Base-by-base conservation (phyloP, 2,329 filamentous ascomycete genomes). In the Venturia nashicola region DNA sequence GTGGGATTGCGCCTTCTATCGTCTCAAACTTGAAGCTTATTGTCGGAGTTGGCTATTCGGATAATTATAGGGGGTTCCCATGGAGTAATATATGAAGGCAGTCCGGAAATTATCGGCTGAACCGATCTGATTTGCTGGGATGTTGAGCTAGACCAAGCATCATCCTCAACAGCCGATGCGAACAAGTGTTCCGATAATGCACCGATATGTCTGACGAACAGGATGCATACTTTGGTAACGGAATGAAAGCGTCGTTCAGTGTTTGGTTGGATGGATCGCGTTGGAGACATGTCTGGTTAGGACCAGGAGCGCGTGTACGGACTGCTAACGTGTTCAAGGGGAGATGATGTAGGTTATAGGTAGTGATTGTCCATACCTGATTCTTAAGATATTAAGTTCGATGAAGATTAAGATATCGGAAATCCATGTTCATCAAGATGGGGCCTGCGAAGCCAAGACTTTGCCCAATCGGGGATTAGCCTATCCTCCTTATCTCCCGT, bases 191-290 rank as follows among this genome's bases (percentile, higher is more conserved):
- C 57, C 39, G 39, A n/a, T n/a, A 60, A 60, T 20, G 42, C 12
- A n/a, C 57, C 57, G 57, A 59, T 59, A 39, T 40, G 34, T 40
- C 57, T 59, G 57, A 60, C 59, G 36, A 16, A 44, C 59, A 60
- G 34, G 39, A 44, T 27, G 59, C 39, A 39, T 39, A 39, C 36
- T 39, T 39, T 39, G 36, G 16, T 18, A 40, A 7, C 20, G 27
- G 34, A 60, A 27, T 60, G 9, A 27, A 60, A 20, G 59, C 51
- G 27, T 57, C 16, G 51, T 36, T 57, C 32, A 57, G n/a, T 57
- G 27, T 8, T 32, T 1, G 5, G 27, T 54, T 54, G 11, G 16
- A 54, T 27, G 48, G 27, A 7, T 16, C 12, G 48, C 27, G 23
- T 32, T 54, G 48, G 1, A 23, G 18, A 16, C 18, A 48, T 48